Conservation (phyloP, 2,329 filamentous ascomycete genomes). For the Ophiostoma perfectum region DNA sequence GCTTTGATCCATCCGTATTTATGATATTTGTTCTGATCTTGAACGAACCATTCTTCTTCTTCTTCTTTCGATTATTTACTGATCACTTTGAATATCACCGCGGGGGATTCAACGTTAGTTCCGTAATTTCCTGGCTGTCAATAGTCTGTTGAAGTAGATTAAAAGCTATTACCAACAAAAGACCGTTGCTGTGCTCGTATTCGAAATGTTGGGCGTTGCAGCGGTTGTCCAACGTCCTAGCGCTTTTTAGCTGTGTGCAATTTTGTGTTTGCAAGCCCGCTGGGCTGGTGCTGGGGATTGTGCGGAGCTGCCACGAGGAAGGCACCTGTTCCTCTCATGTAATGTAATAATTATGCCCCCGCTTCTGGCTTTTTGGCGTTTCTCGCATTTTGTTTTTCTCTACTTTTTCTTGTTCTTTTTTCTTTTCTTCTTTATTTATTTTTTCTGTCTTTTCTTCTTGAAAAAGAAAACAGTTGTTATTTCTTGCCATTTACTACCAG, state of each 20-base stretch:
- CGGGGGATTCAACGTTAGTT: background rate
- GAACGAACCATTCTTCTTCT: background rate
- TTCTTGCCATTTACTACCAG: background rate
- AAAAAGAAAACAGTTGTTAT: background rate
- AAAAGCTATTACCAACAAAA: background rate
- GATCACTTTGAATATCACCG: background rate
- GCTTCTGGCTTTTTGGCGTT: background rate
- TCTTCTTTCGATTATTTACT: background rate
- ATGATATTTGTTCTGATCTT: too few relatives aligned
- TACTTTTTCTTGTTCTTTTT: background rate
- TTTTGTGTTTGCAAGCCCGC: background rate
- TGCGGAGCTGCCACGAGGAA: constrained; percentile 10
- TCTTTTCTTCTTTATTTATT: background rate
- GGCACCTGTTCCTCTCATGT: background rate
- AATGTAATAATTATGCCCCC: constrained; percentile 5
- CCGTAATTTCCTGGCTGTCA: background rate
- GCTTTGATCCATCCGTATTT: background rate
- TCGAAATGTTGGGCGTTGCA: background rate
- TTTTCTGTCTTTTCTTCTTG: background rate
- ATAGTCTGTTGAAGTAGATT: background rate
- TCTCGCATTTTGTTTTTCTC: background rate
- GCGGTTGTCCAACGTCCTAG: background rate
- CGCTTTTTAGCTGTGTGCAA: background rate
- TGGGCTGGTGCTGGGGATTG: background rate
- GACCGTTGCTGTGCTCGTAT: background rate